Conservation (phyloP, 371 early-diverging fungal species). For the Mortierella polycephala region DNA sequence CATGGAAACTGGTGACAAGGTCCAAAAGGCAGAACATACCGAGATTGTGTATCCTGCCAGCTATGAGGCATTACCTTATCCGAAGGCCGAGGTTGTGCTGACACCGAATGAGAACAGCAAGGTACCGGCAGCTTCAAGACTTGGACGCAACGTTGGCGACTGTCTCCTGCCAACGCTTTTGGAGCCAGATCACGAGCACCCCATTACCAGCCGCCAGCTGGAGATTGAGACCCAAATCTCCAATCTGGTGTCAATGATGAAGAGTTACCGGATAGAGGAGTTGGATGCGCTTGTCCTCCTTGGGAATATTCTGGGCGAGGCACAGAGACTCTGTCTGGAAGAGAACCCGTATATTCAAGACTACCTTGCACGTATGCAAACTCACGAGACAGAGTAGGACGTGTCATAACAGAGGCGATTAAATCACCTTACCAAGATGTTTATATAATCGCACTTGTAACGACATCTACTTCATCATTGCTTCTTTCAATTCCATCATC, state of each 20-base stretch:
- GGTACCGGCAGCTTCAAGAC: neutral
- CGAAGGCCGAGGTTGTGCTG: neutral
- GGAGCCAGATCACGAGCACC: slow-evolving; percentile 25
- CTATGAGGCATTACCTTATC: slow-evolving; percentile 4
- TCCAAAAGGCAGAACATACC: slow-evolving; percentile 17
- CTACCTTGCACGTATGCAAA: slow-evolving; percentile 38
- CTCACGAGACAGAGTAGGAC: neutral
- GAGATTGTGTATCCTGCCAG: slow-evolving; percentile 25
- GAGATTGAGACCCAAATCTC: slow-evolving; percentile 22
- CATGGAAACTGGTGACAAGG: slow-evolving; percentile 46
- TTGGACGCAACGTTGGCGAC: slow-evolving; percentile 12
- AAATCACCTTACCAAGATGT: neutral
- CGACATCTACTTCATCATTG: too few species aligned
- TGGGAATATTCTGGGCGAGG: slow-evolving; percentile 28
- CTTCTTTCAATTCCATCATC: too few species aligned
- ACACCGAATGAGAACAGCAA: neutral
- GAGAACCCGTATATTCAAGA: slow-evolving; percentile 21
- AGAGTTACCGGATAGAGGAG: slow-evolving; percentile 33
- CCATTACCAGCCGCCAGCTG: slow-evolving; percentile 24
- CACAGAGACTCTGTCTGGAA: slow-evolving; percentile 26
- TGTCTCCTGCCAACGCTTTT: slow-evolving; percentile 22
- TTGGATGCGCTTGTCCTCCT: slow-evolving; percentile 27
- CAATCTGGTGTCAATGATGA: slow-evolving; percentile 29
- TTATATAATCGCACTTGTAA: too few species aligned
- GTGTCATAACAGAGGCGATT: too few species aligned